Evolutionary conservation across 805 yeast species (phyloP), one percentile per base, ranked within the genome.

Genomic region (Candida ipomoeae): DNA sequence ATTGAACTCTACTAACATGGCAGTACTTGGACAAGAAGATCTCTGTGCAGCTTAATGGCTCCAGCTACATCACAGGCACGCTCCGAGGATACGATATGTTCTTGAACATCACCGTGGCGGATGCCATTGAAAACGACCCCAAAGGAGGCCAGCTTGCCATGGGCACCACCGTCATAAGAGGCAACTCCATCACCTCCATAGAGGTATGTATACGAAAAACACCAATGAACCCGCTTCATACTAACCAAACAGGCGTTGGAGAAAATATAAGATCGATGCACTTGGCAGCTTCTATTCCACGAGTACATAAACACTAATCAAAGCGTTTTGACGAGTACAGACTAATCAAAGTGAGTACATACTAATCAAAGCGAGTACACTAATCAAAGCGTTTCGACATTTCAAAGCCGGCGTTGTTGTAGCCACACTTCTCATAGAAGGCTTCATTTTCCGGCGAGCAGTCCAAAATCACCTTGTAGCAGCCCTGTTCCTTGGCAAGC

Each of bases 361-460:
- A n/a, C n/a, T n/a, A n/a, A n/a, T n/a, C n/a, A n/a, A 18, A 18
- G 20, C 20, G 20, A 18, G 3, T 20, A n/a, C 3, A 46, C 44
- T 48, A 56, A 46, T 57, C 56, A 39, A 48, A 76, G 52, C 87
- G 71, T 50, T 63, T 70, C 40, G 79, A 79, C 95, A 87, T 87
- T 61, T 84, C 89, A 36, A 79, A 66, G 13, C 94, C 94, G 21
- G 80, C 85, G 49, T 77, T 71, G 14, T 65, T 64, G 64, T 81
- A 83, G 2, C 91, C 95, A 73, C 98, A 92, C 67, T 89, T 91
- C 59, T 88, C 87, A 66, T 92, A 92, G 66, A 92, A 92, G 3
- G 81, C 84, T 35, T 83, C 85, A 62, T 92, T 92, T 52, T 82
- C 79, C n/a, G 80, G 82, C 49, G 86, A 85, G 68, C 98, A 92